Conservation (phyloP, 352 stramenopile species). For the Phytophthora citricola region DNA sequence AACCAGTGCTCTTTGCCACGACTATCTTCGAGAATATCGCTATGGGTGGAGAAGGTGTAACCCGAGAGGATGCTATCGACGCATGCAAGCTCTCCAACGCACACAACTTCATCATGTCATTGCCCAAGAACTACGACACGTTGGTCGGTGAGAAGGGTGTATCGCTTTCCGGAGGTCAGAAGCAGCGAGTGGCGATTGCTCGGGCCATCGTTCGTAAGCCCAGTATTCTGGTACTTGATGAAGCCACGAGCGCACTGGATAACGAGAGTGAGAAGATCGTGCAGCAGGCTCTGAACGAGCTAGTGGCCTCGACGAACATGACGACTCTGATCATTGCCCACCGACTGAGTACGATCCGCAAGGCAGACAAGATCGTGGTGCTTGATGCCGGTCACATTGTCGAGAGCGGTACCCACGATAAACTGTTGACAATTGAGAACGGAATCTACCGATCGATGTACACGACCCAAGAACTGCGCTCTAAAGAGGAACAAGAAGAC, state of each 20-base stretch:
- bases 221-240: slow-evolving; percentile 25
- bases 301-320: slow-evolving; percentile 38
- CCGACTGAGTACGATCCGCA: slow-evolving; percentile 39
- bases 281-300: slow-evolving; percentile 39
- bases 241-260: slow-evolving; percentile 25
- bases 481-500: not conserved
- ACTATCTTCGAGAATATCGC: slow-evolving; percentile 91
- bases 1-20: slow-evolving; percentile 84
- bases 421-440: slow-evolving; percentile 60
- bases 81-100: slow-evolving; percentile 89
- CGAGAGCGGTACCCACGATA: slow-evolving; percentile 44
- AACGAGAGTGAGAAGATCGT: slow-evolving; percentile 47
- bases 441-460: slow-evolving; percentile 83
- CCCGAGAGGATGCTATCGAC: slow-evolving; percentile 71
- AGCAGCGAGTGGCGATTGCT: slow-evolving; percentile 49
- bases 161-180: slow-evolving; percentile 60
- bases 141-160: slow-evolving; percentile 60
- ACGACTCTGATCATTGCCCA: not conserved
- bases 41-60: slow-evolving; percentile 61
- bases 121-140: slow-evolving; percentile 92
- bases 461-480: slow-evolving; percentile 51
- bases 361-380: slow-evolving; percentile 54
- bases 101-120: slow-evolving; percentile 89
- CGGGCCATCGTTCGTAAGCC: slow-evolving; percentile 24
- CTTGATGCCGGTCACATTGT: slow-evolving; percentile 41